These are phyloP conservation scores for Marvania coccoides DNA, from an alignment of 139 green algal species.

Conservation along the genomic window DNA sequence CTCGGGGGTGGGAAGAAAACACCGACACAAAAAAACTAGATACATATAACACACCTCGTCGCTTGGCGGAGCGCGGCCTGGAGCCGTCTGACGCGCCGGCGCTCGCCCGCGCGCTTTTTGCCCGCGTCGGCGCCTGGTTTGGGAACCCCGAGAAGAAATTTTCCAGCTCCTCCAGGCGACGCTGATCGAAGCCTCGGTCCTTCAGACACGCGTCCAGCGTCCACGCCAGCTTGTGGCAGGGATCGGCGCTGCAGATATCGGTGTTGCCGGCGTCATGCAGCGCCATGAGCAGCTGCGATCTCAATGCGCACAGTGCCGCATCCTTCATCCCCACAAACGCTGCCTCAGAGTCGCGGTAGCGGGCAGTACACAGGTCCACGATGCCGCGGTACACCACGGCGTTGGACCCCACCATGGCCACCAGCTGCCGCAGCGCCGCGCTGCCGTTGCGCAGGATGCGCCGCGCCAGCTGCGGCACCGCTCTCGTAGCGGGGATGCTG, in stretches of 20 bases:
- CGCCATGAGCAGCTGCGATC: constrained; percentile 70
- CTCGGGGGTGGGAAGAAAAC: no score
- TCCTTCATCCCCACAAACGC: constrained; percentile 45
- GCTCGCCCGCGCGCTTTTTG: not conserved
- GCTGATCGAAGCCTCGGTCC: constrained; percentile 31
- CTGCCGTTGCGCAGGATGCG: constrained; percentile 46
- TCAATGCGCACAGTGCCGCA: constrained; percentile 52
- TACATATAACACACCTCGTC: no score
- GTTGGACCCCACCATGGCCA: constrained; percentile 32
- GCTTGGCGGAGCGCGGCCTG: not conserved
- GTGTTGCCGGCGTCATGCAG: constrained; percentile 56
- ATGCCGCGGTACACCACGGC: constrained; percentile 55
- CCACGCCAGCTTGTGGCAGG: constrained; percentile 59
- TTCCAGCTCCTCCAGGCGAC: constrained; percentile 43
- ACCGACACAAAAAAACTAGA: no score
- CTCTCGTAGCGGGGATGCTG: not conserved
- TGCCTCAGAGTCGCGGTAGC: constrained; percentile 37
- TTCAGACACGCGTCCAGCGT: constrained; percentile 54
- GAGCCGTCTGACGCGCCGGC: not conserved
- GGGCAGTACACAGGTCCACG: constrained; percentile 42
- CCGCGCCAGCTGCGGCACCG: constrained; percentile 12
- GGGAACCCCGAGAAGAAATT: constrained; percentile 33
- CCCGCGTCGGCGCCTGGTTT: no score
- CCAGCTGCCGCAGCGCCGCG: constrained; percentile 30
- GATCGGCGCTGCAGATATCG: constrained; percentile 30